Conservation (phyloP, 306 rosid species). For the Quercus robur region DNA sequence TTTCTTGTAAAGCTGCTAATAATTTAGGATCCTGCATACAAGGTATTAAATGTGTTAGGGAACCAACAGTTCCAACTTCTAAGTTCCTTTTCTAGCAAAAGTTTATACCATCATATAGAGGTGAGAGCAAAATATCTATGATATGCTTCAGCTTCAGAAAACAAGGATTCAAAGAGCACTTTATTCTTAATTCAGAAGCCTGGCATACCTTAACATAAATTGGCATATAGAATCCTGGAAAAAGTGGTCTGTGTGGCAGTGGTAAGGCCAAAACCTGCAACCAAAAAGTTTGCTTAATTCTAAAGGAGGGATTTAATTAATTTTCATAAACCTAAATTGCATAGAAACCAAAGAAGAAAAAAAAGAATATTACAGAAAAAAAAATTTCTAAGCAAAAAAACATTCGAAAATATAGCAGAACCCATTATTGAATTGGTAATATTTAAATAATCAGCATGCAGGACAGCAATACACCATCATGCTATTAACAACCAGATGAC, state of each 20-base stretch:
- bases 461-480: not conserved
- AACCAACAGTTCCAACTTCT: not conserved
- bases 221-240: constrained; percentile 99
- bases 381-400: not conserved
- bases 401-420: not conserved
- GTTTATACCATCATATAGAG: constrained; percentile 5
- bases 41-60: constrained; percentile 18
- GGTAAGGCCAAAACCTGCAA: constrained; percentile 95
- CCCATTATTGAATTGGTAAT: not conserved
- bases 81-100: constrained; percentile 10
- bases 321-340: not conserved
- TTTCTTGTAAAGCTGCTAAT: constrained; percentile 90
- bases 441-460: not conserved
- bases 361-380: not conserved
- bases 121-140: not conserved
- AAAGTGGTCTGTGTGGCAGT: constrained; percentile 91
- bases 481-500: not conserved
- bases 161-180: not conserved
- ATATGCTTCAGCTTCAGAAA: constrained; percentile 6
- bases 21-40: constrained; percentile 80
- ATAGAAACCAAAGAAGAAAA: not conserved
- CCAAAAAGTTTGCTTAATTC: not conserved
- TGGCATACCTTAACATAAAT: constrained; percentile 80
- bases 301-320: not conserved
- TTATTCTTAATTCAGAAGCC: constrained; percentile 2